Conservation (phyloP, 2,329 filamentous ascomycete genomes). For the Botrytis elliptica region DNA sequence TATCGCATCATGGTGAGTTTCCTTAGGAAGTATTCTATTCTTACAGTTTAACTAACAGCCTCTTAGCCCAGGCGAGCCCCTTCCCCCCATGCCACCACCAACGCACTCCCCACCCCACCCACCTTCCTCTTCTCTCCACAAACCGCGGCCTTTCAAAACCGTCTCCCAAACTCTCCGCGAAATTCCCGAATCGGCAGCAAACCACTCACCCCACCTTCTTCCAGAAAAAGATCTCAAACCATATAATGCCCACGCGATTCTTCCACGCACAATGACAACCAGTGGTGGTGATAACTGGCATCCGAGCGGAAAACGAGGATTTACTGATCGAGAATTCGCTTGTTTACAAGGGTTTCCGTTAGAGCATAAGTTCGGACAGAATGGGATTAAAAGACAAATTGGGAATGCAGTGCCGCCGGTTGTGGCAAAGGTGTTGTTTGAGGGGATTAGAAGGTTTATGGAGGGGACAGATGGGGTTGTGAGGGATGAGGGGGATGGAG, state of each 20-base stretch:
- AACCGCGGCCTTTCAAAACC: conserved; percentile 43
- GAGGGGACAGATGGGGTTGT: conserved; percentile 31
- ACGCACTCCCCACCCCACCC: conserved; percentile 52
- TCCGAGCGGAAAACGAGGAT: conserved; percentile 59
- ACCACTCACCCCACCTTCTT: conserved; percentile 41
- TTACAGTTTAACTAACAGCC: conserved; percentile 9
- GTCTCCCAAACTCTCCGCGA: conserved; percentile 40
- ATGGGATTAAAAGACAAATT: conserved; percentile 59
- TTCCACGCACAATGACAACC: conserved; percentile 63
- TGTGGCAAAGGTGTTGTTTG: conserved; percentile 47
- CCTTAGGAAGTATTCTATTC: neutral
- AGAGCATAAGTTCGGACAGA: conserved; percentile 54
- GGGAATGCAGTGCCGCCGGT: conserved; percentile 76
- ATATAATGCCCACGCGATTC: conserved; percentile 49
- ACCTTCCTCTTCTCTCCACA: conserved; percentile 28
- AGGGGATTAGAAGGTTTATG: conserved; percentile 43
- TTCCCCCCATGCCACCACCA: conserved; percentile 63
- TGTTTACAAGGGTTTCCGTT: conserved; percentile 67
- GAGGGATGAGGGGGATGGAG: conserved; percentile 31
- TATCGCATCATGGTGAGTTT: conserved; percentile 48
- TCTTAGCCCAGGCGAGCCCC: conserved; percentile 63
- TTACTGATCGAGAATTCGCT: conserved; percentile 65
- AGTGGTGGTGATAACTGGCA: conserved; percentile 63
- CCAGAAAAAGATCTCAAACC: conserved; percentile 29
- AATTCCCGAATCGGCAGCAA: conserved; percentile 34